These are phyloP conservation scores for Pseudognaphalium luteoalbum DNA, from an alignment of 129 eudicot species.

Conservation along the genomic window DNA sequence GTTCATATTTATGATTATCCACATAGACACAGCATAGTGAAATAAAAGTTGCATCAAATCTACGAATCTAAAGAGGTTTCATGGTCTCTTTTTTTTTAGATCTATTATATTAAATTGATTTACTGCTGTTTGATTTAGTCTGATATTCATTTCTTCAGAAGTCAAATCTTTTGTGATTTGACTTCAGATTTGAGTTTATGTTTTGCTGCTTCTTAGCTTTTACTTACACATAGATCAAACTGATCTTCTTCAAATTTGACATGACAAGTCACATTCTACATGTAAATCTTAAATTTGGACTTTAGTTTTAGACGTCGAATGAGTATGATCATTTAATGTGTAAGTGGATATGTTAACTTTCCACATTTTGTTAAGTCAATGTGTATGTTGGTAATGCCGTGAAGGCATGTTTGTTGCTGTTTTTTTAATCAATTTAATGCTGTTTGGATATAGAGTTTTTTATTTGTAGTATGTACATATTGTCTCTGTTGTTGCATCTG, in stretches of 20 bases:
- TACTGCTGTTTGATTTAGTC: neutral
- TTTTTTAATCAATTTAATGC: neutral
- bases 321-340: neutral
- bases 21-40: neutral
- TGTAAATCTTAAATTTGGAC: neutral
- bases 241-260: neutral
- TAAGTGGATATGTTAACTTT: neutral
- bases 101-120: neutral
- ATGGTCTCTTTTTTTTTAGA: neutral
- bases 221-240: neutral
- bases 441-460: neutral
- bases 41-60: neutral
- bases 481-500: neutral
- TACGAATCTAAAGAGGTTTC: neutral
- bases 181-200: neutral
- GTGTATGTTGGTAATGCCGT: neutral
- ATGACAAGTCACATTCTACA: neutral
- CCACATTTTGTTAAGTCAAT: neutral
- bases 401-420: neutral
- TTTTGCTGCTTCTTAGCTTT: neutral
- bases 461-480: neutral
- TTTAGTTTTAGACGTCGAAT: neutral
- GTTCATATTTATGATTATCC: neutral
- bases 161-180: neutral
- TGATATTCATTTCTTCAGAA: neutral